Evolutionary conservation across 2,329 filamentous ascomycete genomes (phyloP).

Genomic region (Fusarium odoratissimum): DNA sequence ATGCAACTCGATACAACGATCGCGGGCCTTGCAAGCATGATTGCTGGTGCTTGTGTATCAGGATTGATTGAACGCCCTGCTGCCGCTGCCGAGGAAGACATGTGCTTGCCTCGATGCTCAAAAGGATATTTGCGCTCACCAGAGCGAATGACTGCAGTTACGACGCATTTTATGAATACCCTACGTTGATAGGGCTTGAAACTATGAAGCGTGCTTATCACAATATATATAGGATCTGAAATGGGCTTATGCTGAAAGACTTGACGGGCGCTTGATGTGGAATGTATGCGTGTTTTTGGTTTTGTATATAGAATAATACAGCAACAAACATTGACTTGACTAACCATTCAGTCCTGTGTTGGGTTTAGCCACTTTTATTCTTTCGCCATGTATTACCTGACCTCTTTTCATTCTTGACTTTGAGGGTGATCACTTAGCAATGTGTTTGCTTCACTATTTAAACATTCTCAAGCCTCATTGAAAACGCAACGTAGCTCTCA

Average conservation of each 20-base stretch:
- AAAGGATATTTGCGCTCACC: background rate
- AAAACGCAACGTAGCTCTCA: background rate
- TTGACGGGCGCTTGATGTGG: background rate
- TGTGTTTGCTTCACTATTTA: background rate
- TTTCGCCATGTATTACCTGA: background rate
- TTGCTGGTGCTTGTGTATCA: background rate
- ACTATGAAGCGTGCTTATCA: conserved; percentile 22
- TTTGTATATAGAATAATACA: conserved; percentile 10
- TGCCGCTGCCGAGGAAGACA: background rate
- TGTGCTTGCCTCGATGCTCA: background rate
- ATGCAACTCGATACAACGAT: background rate
- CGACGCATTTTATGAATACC: conserved; percentile 19
- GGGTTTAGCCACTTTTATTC: background rate
- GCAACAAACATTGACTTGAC: background rate
- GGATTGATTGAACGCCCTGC: background rate
- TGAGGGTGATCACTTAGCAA: too few species aligned
- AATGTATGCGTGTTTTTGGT: background rate
- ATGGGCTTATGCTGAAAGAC: background rate
- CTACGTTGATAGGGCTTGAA: background rate
- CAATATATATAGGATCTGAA: conserved; percentile 15
- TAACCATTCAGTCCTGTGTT: background rate
- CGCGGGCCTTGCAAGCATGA: background rate
- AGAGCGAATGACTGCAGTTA: background rate
- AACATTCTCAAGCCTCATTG: background rate
- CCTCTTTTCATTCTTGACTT: background rate